Base-by-base conservation (phyloP, 345 rosid genomes). In the Syzygium oleosum region DNA sequence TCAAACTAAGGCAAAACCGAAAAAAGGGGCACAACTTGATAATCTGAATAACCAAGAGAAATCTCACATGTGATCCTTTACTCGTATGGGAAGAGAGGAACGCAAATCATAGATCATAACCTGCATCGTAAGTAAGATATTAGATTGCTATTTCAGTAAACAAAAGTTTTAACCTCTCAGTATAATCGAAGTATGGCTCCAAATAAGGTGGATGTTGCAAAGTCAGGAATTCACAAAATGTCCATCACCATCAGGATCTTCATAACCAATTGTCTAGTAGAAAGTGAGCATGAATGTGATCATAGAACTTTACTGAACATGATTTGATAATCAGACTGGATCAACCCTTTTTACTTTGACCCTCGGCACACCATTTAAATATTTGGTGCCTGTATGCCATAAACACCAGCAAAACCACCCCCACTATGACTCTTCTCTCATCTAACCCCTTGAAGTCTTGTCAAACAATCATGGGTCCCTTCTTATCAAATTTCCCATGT, bases 61-160 rank as follows among this genome's bases (percentile, higher is more conserved):
- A 84, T 91, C 98, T 93, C 91, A 98, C 99, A 96, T 95, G 92
- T 98, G 99, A 92, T 98, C 99, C 91, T 94, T 96, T 88, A 96
- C 90, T 91, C 93, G 92, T 31, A 95, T 84, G 56, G 99, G 98
- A 89, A 94, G 87, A 65, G 99, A 95, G 54, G 99, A 94, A 87
- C 99, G 95, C 92, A 98, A 90, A 87, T 98, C 99, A 87, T 98
- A 98, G 85, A 98, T 89, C 90, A 98, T 91, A 85, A 98, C 99
- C 99, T 98, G 91, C 89, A 91, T 58, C 88, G 63, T 88, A 41
- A 85, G 56, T 25, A 51, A 90, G 49, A 73, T 73, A 73, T 34
- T 73, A 73, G 4, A 73, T 10, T 38, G 22, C 43, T 65, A 65
- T 31, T 31, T 68, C 43, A 31, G 43, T 31, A 38, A 43, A 73